A percentile compares a stretch with the other conserved stretches of the same genome.
Evolutionary conservation across 805 yeast genomes (phyloP).

Genomic region (Ogataea degrootiae): DNA sequence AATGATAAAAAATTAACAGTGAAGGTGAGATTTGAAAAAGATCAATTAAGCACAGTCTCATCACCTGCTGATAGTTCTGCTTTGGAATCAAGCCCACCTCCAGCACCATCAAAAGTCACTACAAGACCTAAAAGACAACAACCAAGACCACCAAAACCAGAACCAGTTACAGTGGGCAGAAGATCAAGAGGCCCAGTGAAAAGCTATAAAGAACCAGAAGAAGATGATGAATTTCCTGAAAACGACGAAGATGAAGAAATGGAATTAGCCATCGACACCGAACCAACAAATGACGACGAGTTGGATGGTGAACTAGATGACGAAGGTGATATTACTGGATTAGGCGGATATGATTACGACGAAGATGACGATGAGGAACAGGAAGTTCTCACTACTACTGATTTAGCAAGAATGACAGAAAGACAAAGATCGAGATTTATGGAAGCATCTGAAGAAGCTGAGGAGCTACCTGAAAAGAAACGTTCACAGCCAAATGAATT

Average conservation of each 20-base stretch:
- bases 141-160: background rate
- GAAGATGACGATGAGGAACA: constrained; percentile 34
- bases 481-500: constrained; percentile 24
- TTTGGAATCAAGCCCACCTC: background rate
- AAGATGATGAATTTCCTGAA: constrained; percentile 19
- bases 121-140: background rate
- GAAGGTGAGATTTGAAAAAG: constrained; percentile 8
- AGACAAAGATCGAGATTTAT: constrained; percentile 46
- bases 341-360: constrained; percentile 9
- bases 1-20: constrained; percentile 30
- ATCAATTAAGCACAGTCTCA: background rate
- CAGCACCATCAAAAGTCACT: background rate
- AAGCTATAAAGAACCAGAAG: constrained; percentile 18
- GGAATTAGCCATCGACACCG: constrained; percentile 3
- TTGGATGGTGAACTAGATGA: constrained; percentile 6
- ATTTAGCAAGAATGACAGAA: constrained; percentile 48
- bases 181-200: constrained; percentile 11
- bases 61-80: background rate
- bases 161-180: constrained; percentile 1
- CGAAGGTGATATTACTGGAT: constrained; percentile 10
- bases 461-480: constrained; percentile 6
- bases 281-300: constrained; percentile 8
- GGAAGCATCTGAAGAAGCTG: constrained; percentile 28
- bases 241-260: constrained; percentile 19
- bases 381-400: constrained; percentile 37